phyloP scores from a whole-genome alignment of 257 asterid genomes.

The Nicotiana tomentosiformis region DNA sequence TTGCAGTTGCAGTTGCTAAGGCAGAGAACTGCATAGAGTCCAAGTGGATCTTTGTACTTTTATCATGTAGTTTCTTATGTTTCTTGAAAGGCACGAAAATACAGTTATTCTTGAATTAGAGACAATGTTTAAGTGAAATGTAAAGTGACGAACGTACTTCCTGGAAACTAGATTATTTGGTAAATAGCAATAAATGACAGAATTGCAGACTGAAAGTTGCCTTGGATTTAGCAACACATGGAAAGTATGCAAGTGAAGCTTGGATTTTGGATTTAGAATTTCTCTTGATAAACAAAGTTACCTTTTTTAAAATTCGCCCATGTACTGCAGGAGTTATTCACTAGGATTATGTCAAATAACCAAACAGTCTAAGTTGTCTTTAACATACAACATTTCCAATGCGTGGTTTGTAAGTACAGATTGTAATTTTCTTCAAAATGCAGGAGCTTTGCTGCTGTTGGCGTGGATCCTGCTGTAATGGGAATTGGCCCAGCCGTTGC shows the following conservation, averaged over 20 bases:
- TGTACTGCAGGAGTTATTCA: background rate
- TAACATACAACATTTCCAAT: background rate
- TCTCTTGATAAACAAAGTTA: background rate
- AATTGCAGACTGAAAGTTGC: background rate
- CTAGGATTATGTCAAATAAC: background rate
- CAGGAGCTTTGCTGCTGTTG: constrained; percentile 89
- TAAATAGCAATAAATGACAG: background rate
- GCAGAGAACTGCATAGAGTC: background rate
- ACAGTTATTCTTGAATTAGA: background rate
- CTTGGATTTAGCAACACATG: too few species aligned
- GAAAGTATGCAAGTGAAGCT: background rate
- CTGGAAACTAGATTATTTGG: background rate
- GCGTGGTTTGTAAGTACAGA: background rate
- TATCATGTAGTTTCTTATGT: background rate
- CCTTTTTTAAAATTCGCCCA: background rate
- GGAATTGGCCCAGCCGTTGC: constrained; percentile 95
- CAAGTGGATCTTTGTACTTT: background rate
- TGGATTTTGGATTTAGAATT: background rate
- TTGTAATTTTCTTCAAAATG: constrained; percentile 3
- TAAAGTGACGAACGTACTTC: background rate
- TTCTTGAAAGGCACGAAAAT: background rate
- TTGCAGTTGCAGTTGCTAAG: background rate
- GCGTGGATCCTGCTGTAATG: constrained; percentile 97
- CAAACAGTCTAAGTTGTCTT: background rate
- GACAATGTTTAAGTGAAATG: background rate